These are phyloP conservation scores for Candida dajiaensis DNA, from an alignment of 805 yeast genomes.

Conservation along the genomic window DNA sequence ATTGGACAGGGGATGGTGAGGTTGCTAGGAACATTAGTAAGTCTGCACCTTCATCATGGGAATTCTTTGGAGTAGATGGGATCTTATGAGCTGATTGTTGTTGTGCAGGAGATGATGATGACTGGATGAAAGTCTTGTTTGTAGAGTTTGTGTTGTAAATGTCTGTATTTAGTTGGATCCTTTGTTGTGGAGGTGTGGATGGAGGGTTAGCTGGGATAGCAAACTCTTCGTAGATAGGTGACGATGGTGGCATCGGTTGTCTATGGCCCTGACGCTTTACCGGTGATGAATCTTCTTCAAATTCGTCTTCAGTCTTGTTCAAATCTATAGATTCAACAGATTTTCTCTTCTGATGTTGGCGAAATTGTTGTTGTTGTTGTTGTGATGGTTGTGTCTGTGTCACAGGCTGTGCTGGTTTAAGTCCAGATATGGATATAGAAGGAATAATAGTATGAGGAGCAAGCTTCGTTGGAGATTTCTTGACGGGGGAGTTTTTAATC, in stretches of 20 bases:
- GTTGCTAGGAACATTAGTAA: constrained; percentile 76
- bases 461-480: background rate
- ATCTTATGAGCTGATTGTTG: constrained; percentile 5
- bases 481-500: constrained; percentile 8
- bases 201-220: constrained; percentile 16
- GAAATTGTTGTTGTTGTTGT: constrained; percentile 1
- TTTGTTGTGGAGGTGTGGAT: constrained; percentile 24
- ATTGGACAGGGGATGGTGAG: constrained; percentile 58
- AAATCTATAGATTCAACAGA: constrained; percentile 18
- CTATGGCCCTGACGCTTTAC: background rate
- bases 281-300: constrained; percentile 4
- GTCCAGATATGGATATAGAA: background rate
- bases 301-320: constrained; percentile 20
- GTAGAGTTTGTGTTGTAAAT: constrained; percentile 22
- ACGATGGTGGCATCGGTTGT: constrained; percentile 21
- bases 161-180: constrained; percentile 18
- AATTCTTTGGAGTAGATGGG: constrained; percentile 19
- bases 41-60: constrained; percentile 68
- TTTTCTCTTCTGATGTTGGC: constrained; percentile 9
- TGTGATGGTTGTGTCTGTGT: too few species aligned
- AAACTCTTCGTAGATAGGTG: constrained; percentile 20
- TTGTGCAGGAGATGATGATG: constrained; percentile 16
- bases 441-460: background rate
- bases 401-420: background rate
- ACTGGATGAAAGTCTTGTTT: constrained; percentile 20